Evolutionary conservation across 495 filamentous ascomycete genomes (phyloP).

Genomic region (Tuber microsphaerosporum): DNA sequence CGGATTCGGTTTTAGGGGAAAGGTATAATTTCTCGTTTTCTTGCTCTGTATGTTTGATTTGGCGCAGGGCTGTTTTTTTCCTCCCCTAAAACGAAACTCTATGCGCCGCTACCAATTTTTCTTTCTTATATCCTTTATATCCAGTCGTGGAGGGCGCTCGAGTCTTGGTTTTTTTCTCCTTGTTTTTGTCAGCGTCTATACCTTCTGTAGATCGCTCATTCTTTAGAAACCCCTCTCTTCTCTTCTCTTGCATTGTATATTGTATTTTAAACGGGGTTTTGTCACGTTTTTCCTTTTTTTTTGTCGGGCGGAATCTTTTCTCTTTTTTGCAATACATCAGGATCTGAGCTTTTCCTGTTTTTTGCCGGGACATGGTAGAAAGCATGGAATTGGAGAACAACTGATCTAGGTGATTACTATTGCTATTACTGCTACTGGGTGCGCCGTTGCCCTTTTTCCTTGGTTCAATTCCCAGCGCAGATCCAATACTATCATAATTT

Average conservation of each 20-base stretch:
- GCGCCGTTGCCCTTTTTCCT: background rate
- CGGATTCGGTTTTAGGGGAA: constrained; percentile 24
- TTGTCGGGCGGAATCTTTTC: background rate
- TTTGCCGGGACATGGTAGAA: background rate
- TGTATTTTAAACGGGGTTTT: background rate
- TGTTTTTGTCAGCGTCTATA: background rate
- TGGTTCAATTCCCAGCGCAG: background rate
- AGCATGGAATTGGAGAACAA: background rate
- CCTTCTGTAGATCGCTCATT: background rate
- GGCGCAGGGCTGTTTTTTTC: constrained; percentile 13
- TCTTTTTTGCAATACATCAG: background rate
- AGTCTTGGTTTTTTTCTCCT: background rate
- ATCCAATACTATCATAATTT: background rate
- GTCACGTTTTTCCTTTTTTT: background rate
- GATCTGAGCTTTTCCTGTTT: background rate
- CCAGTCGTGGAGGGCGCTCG: background rate
- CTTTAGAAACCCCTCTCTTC: background rate
- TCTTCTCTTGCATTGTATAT: background rate
- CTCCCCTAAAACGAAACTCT: background rate
- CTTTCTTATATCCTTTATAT: background rate
- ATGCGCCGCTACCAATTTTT: background rate
- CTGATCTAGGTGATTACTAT: background rate
- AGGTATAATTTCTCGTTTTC: constrained; percentile 22
- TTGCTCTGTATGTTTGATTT: constrained; percentile 19
- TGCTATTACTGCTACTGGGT: background rate